Conservation (phyloP, 208 protist species). For the Strigomonas culicis region DNA sequence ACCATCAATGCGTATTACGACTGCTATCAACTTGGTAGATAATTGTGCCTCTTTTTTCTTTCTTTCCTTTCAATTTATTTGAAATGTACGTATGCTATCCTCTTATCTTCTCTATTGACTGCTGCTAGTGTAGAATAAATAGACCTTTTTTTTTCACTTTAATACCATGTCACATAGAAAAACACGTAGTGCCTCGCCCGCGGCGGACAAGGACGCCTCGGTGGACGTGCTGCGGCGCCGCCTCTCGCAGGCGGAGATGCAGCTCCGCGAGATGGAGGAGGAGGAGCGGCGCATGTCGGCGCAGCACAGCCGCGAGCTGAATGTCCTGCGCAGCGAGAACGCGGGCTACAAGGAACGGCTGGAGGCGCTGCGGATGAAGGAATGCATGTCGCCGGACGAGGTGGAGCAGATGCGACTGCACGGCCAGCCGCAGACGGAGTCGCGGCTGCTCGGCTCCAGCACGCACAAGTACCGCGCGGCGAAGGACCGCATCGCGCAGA, state of each 20-base stretch:
- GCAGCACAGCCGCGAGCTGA: slow-evolving; percentile 71
- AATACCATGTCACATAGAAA: slow-evolving; percentile 1
- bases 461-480: slow-evolving; percentile 48
- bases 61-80: too few species aligned
- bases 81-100: too few species aligned
- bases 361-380: slow-evolving; percentile 67
- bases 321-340: slow-evolving; percentile 51
- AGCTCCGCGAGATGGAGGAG: slow-evolving; percentile 72
- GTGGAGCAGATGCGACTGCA: not conserved
- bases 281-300: slow-evolving; percentile 44
- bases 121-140: too few species aligned
- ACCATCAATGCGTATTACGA: too few species aligned
- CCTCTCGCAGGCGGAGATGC: slow-evolving; percentile 55
- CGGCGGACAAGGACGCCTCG: not conserved
- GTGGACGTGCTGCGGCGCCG: slow-evolving; percentile 37
- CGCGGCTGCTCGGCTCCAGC: slow-evolving; percentile 46
- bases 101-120: too few species aligned
- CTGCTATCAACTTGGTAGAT: too few species aligned
- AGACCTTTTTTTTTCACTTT: too few species aligned
- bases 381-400: slow-evolving; percentile 49
- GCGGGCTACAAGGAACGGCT: slow-evolving; percentile 33
- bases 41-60: too few species aligned
- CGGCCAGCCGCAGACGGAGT: slow-evolving; percentile 14
- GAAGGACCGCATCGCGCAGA: slow-evolving; percentile 30
- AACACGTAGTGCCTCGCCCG: not conserved